Evolutionary conservation across 345 rosid species (phyloP).

Genomic region (Trapa incisa): DNA sequence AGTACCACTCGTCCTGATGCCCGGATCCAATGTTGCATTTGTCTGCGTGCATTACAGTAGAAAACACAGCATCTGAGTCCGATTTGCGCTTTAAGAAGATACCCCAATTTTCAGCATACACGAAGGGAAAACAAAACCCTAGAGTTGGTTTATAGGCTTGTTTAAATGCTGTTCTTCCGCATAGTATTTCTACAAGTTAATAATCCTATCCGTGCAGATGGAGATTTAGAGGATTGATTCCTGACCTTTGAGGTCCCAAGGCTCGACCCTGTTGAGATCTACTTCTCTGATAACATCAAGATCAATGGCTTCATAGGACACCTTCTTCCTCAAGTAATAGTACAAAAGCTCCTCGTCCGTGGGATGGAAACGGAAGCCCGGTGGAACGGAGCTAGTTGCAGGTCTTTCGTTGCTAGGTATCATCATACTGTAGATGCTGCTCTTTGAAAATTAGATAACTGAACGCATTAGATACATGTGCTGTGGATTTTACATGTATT

Average conservation of each 20-base stretch:
- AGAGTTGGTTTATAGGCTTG: neutral
- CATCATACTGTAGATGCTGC: slow-evolving; percentile 10
- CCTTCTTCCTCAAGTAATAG: slow-evolving; percentile 89
- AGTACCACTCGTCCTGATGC: slow-evolving; percentile 95
- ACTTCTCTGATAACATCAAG: slow-evolving; percentile 92
- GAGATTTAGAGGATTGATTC: neutral
- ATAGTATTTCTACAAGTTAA: neutral
- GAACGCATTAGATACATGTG: neutral
- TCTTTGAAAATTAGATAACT: neutral
- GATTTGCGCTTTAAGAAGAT: too few relatives aligned
- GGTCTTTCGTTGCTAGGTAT: slow-evolving; percentile 54
- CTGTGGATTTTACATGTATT: too few relatives aligned
- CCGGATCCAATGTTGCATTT: slow-evolving; percentile 90
- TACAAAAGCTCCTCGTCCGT: slow-evolving; percentile 93
- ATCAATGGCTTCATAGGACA: slow-evolving; percentile 86
- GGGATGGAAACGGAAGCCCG: slow-evolving; percentile 94
- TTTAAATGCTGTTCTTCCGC: neutral
- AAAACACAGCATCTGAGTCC: too few relatives aligned
- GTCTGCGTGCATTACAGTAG: slow-evolving; percentile 26
- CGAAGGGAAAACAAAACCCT: neutral
- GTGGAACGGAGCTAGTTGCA: slow-evolving; percentile 55
- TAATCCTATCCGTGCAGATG: neutral
- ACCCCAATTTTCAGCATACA: too few relatives aligned
- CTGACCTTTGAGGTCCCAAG: slow-evolving; percentile 97
- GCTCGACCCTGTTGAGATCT: slow-evolving; percentile 97